Evolutionary conservation across 108 stramenopile genomes (phyloP), one percentile per base, ranked within the genome.

Genomic region (Halocafeteria seosinensis): DNA sequence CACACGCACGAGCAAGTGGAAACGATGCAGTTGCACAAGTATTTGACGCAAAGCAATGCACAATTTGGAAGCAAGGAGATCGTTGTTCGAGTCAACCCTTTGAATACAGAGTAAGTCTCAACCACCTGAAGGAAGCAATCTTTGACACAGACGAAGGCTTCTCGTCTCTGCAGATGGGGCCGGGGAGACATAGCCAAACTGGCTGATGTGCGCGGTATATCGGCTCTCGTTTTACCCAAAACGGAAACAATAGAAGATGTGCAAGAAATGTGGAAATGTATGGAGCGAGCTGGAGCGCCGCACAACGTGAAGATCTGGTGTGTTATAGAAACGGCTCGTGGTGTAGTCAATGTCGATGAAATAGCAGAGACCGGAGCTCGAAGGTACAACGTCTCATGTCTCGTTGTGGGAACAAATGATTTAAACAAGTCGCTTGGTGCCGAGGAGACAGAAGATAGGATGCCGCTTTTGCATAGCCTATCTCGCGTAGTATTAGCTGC

Each of bases 171-270:
- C 42, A 5, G 25, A 17, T 70, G 69, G 69, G 42, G 61, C 51
- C 60, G 21, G 3, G 6, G 21, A 29, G 69, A 70, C 38, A 37
- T 70, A 27, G 50, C 61, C 8, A 58, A 35, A 13, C 42, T 70
- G 1, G 63, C 62, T 11, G 24, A 50, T 0, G 17, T 26, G 9
- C 59, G 25, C 21, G 55, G 28, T 12, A n/a, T 63, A n/a, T 1
- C 51, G 13, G 62, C 62, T 1, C n/a, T 70, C 25, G 8, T 64
- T 17, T 28, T 70, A 52, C 69, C 69, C 53, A 70, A 70, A 58
- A 63, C 28, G n/a, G 62, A 63, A 37, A 33, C 28, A 37, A 25
- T n/a, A 2, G 69, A 70, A 27, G 55, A 64, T 13, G 55, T 70
- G 3, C 42, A 13, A 1, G 33, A 55, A 4, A 13, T 65, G 30